Base-by-base conservation (phyloP, 176 grass and related monocot genomes). In the Bonia amplexicaulis region DNA sequence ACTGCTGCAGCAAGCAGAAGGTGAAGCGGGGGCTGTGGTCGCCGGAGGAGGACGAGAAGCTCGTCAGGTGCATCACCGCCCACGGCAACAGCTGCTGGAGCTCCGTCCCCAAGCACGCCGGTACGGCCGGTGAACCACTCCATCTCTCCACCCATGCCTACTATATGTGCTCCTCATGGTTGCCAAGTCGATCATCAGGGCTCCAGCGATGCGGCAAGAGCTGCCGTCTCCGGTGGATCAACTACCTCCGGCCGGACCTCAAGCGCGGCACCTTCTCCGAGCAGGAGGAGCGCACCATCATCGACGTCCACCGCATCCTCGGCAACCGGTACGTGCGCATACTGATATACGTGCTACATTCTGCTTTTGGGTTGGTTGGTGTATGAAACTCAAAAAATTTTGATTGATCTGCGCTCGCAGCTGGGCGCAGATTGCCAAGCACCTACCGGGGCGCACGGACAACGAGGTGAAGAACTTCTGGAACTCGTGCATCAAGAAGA, bases 391-490 rank as follows among this genome's bases (percentile, higher is more conserved):
- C 47, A 29, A 20, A 20, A 42, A 29, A 45, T 26, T 45, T 6
- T 1, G 35, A 51, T 5, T 37, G 11, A 35, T 69, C 42, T 19
- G 48, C 26, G 13, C 17, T 23, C 3, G 42, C 74, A 99, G 96
- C 39, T 99, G 97, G 97, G 93, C 97, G 12, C 97, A 99, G 86
- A 99, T 99, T 68, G 93, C 97, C 3, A 99, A 99, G 77, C 97
- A 99, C 82, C 90, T 99, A 3, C 93, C 97, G 0, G 97, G 97
- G 33, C 90, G 97, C 74, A 99, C 97, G 48, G 97, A 99, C 81
- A 99, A 99, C 81, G 97, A 99, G 86, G 97, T 99, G n/a, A 99
- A 99, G 88, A 99, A 99, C 77, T 99, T 99, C 47, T 99, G 97
- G 97, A 99, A 99, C 71, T 96, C 97, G n/a, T 99, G 93, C 90